Evolutionary conservation across 2,329 filamentous ascomycete species (phyloP).

Genomic region (Neofusicoccum umdonicola): DNA sequence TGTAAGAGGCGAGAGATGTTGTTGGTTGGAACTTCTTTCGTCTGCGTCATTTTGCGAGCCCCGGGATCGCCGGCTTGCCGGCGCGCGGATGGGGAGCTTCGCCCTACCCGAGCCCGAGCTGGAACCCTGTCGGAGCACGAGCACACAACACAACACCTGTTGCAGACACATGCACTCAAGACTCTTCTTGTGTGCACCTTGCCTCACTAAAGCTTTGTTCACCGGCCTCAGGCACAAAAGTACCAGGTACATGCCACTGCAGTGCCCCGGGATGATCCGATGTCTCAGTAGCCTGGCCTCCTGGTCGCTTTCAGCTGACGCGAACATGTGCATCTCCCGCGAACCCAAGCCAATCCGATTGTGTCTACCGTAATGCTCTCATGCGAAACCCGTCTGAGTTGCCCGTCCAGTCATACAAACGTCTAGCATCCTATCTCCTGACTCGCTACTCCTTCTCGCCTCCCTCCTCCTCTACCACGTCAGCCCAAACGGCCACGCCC

Average conservation of each 20-base stretch:
- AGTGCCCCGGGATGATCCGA: slow-evolving; percentile 1
- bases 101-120: background rate
- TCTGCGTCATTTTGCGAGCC: slow-evolving; percentile 17
- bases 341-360: background rate
- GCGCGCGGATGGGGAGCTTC: background rate
- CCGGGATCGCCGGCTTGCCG: background rate
- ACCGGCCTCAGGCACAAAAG: background rate
- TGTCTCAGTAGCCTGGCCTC: background rate
- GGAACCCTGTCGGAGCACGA: background rate
- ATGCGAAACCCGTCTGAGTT: background rate
- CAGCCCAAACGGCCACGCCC: slow-evolving; percentile 41
- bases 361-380: background rate
- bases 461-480: slow-evolving; percentile 22
- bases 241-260: background rate
- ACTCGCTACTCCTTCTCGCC: background rate
- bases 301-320: background rate
- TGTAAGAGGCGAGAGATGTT: background rate
- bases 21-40: slow-evolving; percentile 1
- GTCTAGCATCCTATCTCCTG: background rate
- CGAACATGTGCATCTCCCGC: background rate
- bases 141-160: background rate
- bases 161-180: background rate
- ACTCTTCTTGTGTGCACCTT: background rate
- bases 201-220: background rate
- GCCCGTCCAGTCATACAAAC: slow-evolving; percentile 7